These are phyloP conservation scores for Porphyrellus cyaneotinctus DNA, from an alignment of 768 basidiomycete genomes.

Conservation along the genomic window DNA sequence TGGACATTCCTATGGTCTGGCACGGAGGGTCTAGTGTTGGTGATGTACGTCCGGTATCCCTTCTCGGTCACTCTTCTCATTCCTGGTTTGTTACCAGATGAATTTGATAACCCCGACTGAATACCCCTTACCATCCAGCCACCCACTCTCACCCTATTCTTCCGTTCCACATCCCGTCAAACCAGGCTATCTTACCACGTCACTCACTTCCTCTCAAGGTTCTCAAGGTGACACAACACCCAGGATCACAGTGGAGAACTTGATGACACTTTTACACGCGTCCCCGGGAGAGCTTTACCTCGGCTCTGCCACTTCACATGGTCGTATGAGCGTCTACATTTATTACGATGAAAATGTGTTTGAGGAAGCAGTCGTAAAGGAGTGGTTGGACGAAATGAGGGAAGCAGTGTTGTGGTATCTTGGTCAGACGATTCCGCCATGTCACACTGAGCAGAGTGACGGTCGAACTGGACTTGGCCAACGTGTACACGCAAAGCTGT, in stretches of 20 bases:
- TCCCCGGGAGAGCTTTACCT: neutral
- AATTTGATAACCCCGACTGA: constrained; percentile 33
- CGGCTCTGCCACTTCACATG: neutral
- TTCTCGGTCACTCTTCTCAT: neutral
- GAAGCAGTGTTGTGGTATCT: neutral
- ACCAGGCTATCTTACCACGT: constrained; percentile 4
- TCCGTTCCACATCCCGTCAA: constrained; percentile 11
- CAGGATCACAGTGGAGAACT: constrained; percentile 9
- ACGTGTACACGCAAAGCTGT: no score
- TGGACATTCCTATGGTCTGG: constrained; percentile 2
- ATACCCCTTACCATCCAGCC: constrained; percentile 31
- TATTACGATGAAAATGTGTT: neutral
- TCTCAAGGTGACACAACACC: neutral
- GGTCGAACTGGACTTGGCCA: no score
- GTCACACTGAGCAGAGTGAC: no score
- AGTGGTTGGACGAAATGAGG: no score
- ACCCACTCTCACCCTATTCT: constrained; percentile 23
- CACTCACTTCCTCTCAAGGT: neutral
- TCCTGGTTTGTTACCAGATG: constrained; percentile 20
- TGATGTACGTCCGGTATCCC: constrained; percentile 13
- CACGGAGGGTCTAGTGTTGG: constrained; percentile 28
- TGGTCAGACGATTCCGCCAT: neutral
- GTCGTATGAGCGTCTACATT: neutral
- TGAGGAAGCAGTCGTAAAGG: no score
- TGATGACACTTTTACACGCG: neutral